These are phyloP conservation scores for Termitomyces sp. DNA, from an alignment of 768 basidiomycete genomes.

Conservation along the genomic window DNA sequence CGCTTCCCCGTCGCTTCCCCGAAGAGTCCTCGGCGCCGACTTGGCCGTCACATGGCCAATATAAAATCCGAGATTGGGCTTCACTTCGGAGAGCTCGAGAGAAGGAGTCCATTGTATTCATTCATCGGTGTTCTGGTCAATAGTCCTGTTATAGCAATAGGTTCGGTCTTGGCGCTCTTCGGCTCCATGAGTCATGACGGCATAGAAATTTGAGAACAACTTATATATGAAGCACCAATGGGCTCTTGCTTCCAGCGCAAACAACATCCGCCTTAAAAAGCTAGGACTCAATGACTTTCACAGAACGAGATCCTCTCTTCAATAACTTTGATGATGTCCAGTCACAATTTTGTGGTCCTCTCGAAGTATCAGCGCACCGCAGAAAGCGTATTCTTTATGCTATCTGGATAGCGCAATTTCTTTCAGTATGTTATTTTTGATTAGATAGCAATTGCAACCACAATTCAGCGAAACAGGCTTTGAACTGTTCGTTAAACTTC, in stretches of 20 bases:
- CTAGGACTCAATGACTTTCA: slow-evolving; percentile 12
- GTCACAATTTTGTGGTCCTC: slow-evolving; percentile 38
- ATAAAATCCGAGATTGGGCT: background rate
- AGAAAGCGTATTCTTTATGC: slow-evolving; percentile 65
- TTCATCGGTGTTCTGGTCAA: background rate
- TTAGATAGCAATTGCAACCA: background rate
- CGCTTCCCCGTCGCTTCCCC: background rate
- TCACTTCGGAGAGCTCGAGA: background rate
- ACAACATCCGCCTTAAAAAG: background rate
- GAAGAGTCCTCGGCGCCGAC: background rate
- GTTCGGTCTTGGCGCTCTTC: background rate
- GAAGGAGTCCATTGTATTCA: background rate
- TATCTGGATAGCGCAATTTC: slow-evolving; percentile 69
- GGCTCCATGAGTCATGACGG: background rate
- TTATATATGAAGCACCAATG: background rate
- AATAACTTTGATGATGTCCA: background rate
- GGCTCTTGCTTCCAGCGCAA: background rate
- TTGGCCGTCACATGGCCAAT: background rate
- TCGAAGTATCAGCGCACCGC: slow-evolving; percentile 55
- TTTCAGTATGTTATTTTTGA: slow-evolving; percentile 51
- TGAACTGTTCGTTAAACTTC: slow-evolving; percentile 27
- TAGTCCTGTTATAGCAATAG: background rate
- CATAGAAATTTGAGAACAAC: background rate
- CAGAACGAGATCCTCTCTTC: slow-evolving; percentile 16
- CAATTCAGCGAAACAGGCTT: slow-evolving; percentile 20